Percentiles rank a stretch among this genome's conserved stretches.
These are phyloP conservation scores for Tetrahymena borealis DNA, from an alignment of 73 alveolate genomes.

Conservation along the genomic window DNA sequence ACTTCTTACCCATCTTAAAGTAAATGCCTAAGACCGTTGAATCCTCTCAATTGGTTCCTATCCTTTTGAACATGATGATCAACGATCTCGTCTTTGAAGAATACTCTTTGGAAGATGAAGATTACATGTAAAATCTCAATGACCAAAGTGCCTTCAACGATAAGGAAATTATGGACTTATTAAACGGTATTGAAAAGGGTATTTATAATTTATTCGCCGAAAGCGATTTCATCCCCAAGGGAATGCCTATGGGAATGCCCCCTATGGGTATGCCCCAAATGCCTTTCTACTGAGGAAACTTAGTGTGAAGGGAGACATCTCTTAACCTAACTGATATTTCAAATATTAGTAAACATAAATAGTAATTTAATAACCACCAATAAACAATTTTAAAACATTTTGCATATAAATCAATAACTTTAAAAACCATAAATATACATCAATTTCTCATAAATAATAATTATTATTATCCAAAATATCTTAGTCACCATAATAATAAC, in stretches of 20 bases:
- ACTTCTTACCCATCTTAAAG: constrained; percentile 10
- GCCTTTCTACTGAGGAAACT: background rate
- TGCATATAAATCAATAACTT: background rate
- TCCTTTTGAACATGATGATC: constrained; percentile 27
- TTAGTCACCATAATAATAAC: background rate
- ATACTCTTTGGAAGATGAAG: constrained; percentile 42
- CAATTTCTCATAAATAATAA: background rate
- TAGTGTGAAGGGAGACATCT: background rate
- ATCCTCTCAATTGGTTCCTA: constrained; percentile 38
- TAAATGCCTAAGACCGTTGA: constrained; percentile 34
- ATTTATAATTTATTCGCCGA: constrained; percentile 13
- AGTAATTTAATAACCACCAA: background rate
- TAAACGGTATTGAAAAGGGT: constrained; percentile 38
- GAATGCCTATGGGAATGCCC: constrained; percentile 1
- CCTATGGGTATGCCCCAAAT: background rate
- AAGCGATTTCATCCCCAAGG: background rate
- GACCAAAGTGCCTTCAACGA: constrained; percentile 26
- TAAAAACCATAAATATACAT: background rate
- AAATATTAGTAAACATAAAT: background rate
- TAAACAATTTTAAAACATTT: background rate
- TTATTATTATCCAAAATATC: background rate
- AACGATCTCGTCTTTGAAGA: constrained; percentile 41
- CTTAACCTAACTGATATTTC: background rate
- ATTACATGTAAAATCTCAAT: constrained; percentile 26
- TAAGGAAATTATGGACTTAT: constrained; percentile 36